Evolutionary conservation across 345 rosid species (phyloP).

Genomic region (Atalantia buxifolia): DNA sequence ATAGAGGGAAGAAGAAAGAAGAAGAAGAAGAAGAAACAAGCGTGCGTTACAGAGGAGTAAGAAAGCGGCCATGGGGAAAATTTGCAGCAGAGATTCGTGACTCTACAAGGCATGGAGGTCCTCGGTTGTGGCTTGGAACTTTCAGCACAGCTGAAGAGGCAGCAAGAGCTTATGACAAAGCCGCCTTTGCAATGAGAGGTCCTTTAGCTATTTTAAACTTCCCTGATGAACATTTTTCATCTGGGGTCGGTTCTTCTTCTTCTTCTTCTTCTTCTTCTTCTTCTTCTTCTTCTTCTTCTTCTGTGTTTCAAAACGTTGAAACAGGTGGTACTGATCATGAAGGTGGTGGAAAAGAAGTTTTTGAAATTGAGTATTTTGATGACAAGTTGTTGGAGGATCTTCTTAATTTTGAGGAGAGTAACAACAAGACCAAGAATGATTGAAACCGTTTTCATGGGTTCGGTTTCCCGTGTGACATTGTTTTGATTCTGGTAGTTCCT

Average conservation of each 20-base stretch:
- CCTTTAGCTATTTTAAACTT: constrained; percentile 68
- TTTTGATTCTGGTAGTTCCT: neutral
- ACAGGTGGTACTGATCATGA: neutral
- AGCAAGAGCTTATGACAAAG: constrained; percentile 78
- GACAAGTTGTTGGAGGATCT: constrained; percentile 56
- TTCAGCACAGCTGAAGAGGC: constrained; percentile 75
- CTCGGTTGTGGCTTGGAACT: constrained; percentile 85
- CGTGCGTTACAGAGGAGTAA: constrained; percentile 52
- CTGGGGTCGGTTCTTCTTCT: constrained; percentile 1
- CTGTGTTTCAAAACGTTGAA: neutral
- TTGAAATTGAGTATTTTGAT: constrained; percentile 58
- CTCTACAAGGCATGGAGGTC: constrained; percentile 56
- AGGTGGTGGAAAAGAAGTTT: constrained; percentile 23
- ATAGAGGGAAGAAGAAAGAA: constrained; percentile 27
- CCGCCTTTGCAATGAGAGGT: constrained; percentile 73
- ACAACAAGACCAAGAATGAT: constrained; percentile 11
- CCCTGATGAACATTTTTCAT: constrained; percentile 52
- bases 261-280: constrained; percentile 27
- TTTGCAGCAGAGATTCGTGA: constrained; percentile 91
- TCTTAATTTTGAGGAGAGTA: constrained; percentile 32
- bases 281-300: neutral
- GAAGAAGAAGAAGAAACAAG: constrained; percentile 11
- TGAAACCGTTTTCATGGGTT: neutral
- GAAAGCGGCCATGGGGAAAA: constrained; percentile 84
- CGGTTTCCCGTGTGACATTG: neutral